Evolutionary conservation across 148 eudicot species (phyloP), one percentile per base, ranked within the genome.

Genomic region (Agrostemma githago): DNA sequence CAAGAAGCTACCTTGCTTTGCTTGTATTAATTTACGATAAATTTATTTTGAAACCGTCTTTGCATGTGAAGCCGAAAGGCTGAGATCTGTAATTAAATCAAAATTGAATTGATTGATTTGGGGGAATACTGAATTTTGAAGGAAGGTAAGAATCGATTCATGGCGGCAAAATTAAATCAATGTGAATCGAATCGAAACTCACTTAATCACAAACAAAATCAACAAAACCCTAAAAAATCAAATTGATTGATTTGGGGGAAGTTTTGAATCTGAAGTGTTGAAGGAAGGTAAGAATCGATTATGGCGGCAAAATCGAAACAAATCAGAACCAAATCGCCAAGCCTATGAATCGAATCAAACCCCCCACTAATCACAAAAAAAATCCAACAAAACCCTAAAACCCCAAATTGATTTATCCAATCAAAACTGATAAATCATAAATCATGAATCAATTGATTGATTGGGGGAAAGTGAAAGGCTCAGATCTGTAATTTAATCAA

Each of bases 1-100:
- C 86, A 84, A 78, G 84, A 81, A 81, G 84, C 84, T 81, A 80
- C 81, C 86, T 84, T 84, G 86, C 84, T n/a, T n/a, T n/a, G n/a
- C n/a, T n/a, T 16, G 71, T 46, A 26, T 26, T 26, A 26, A 26
- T 26, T 26, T 26, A 26, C 34, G 34, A 26, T 26, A 26, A 26
- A 26, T 11, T 17, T 46, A 10, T 46, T 46, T 46, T 46, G 53
- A 46, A 10, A 65, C 3, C 0, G 15, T 1, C 48, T 46, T n/a
- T n/a, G n/a, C n/a, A n/a, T n/a, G n/a, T n/a, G n/a, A n/a, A n/a
- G n/a, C n/a, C n/a, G n/a, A n/a, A n/a, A 68, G 71, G 71, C 71
- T 68, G 57, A 68, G 57, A 68, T 68, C 71, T 66, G 56, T 8
- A 68, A 17, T 19, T 68, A 26, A 68, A 19, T 57, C 17, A 68